Percentiles rank a stretch among this genome's conserved stretches.
These are phyloP conservation scores for Cladophialophora exuberans DNA, from an alignment of 2,329 filamentous ascomycete species.

Conservation along the genomic window DNA sequence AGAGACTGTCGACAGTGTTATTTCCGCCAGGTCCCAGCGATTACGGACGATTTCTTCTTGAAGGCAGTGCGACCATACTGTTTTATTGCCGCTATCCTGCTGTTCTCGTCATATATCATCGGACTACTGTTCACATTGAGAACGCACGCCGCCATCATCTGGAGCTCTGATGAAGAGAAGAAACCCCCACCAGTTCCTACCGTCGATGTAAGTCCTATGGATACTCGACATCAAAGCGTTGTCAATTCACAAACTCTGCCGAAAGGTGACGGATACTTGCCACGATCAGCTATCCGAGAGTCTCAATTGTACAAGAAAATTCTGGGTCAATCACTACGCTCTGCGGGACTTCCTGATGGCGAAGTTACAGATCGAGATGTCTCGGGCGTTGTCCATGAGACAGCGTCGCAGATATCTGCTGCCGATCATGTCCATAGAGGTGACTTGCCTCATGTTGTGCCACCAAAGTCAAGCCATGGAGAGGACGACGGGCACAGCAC, in stretches of 20 bases:
- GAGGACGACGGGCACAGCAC: constrained; percentile 45
- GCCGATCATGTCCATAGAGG: constrained; percentile 37
- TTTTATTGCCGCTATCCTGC: constrained; percentile 79
- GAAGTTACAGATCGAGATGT: constrained; percentile 38
- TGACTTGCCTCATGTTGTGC: constrained; percentile 68
- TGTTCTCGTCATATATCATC: constrained; percentile 92
- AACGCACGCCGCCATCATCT: constrained; percentile 95
- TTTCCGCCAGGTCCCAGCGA: constrained; percentile 82
- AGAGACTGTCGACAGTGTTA: constrained; percentile 88
- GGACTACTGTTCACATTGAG: constrained; percentile 93
- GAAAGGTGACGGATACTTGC: constrained; percentile 41
- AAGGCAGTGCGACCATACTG: constrained; percentile 92
- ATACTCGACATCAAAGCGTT: constrained; percentile 40
- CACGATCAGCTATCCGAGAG: constrained; percentile 74
- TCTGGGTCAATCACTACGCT: constrained; percentile 83
- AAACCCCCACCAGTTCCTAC: constrained; percentile 58
- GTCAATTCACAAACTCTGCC: constrained; percentile 36
- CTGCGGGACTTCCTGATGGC: constrained; percentile 71
- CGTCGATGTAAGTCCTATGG: constrained; percentile 39
- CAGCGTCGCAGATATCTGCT: constrained; percentile 46
- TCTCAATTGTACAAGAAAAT: constrained; percentile 92
- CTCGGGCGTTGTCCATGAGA: constrained; percentile 31
- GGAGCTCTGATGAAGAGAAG: constrained; percentile 88
- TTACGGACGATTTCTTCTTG: constrained; percentile 85
- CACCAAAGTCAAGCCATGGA: constrained; percentile 63